Base-by-base conservation (phyloP, 164 flowering plant species). In the Kingdonia uniflora region DNA sequence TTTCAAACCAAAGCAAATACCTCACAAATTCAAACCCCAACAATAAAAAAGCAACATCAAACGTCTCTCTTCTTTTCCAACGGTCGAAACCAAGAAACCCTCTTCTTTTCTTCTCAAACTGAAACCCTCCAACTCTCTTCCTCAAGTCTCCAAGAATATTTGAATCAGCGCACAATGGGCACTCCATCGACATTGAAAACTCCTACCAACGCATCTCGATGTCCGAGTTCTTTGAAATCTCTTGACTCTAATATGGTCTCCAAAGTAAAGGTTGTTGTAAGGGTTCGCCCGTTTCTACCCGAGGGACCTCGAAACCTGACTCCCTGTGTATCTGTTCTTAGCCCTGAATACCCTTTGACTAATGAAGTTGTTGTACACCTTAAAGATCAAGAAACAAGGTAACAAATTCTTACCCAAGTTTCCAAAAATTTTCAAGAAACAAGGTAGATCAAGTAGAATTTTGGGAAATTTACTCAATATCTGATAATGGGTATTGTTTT, bases 271-370 rank as follows among this genome's bases (percentile, higher is more conserved):
- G 96, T 92, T 0, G 55, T 84, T 0, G 75, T 74, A 0, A 68
- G 95, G 57, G 71, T 82, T 0, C 90, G 97, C n/a, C 95, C 97
- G 2, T 92, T 86, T 52, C 91, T 88, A 37, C 56, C 74, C 16
- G 51, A 61, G 1, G 46, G 42, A 11, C 63, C 49, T 2, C 66
- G 59, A 38, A 59, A 59, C 47, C 71, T 70, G 0, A 19, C 43
- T 40, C 67, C 89, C 0, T 88, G 95, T 37, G 69, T 72, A 47
- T 76, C 85, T 0, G 46, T 79, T 46, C 51, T 73, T 11, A 61
- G 60, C 23, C 67, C 63, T 39, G 80, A 77, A 35, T 39, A 1
- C 0, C 71, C 64, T 2, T 51, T 64, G 6, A 20, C 25, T 0
- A 57, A 71, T 4, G 99, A 82, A 59, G 84, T 86, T 14, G 44